Base-by-base conservation (phyloP, 2,329 filamentous ascomycete genomes). In the Colletotrichum sidae region DNA sequence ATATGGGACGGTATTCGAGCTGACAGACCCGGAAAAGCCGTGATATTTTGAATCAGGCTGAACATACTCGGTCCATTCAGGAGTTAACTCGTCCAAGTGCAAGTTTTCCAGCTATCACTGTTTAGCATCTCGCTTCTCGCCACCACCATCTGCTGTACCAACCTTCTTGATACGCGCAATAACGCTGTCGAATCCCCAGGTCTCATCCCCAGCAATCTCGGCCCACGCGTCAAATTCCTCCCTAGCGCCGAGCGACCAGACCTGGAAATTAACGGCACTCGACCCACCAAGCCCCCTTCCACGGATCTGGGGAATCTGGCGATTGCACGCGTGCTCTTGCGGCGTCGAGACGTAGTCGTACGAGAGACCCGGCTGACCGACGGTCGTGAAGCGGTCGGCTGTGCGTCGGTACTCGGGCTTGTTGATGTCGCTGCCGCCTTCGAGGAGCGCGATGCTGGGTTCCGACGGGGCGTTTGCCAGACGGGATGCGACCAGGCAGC, bases 181-280 rank as follows among this genome's bases (percentile, higher is more conserved):
- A 12, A 65, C 51, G 8, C 47, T 61, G 6, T 55, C 44, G 10
- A 65, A 65, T 2, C 50, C 61, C 61, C 61, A 91, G 0, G 76
- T 72, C 5, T 87, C 80, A 68, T 91, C 88, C 0, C 76, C 86
- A 0, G 86, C 83, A 2, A 84, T 67, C 0, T 79, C 75, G 1
- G 86, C 86, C 87, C 88, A 90, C 57, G 86, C 80, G 35, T 91
- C 81, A 65, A 87, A 90, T 68, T 91, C 89, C 55, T 86, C 86
- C 1, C 78, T 76, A 2, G 86, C 81, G 3, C 89, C 89, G 34
- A 84, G 69, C 3, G 80, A 83, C 72, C 80, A 89, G 12, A 84
- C 81, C 13, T 81, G 80, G 61, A 86, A 87, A 70, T 88, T 88
- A 68, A 87, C 83, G 8, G 83, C 82, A 56, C 77, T 83, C 4